Conservation (phyloP, 169 alveolate genomes). For the Plasmodium relictum region DNA sequence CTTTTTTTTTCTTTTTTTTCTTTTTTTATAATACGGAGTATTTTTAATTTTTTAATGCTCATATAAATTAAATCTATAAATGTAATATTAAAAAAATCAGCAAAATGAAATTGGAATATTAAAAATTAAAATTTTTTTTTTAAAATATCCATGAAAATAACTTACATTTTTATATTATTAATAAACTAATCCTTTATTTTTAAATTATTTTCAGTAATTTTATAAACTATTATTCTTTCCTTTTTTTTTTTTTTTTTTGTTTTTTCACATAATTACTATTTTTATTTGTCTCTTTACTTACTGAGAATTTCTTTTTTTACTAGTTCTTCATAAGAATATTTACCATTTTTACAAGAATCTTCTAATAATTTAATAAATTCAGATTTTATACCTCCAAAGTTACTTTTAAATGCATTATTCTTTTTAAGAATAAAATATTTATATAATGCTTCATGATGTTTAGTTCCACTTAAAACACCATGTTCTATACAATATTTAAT, state of each 20-base stretch:
- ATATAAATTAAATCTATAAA: no score
- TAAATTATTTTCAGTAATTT: background rate
- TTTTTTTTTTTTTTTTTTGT: background rate
- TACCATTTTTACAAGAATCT: slow-evolving; percentile 16
- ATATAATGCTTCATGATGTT: slow-evolving; percentile 74
- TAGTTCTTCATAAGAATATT: slow-evolving; percentile 33
- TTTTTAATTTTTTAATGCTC: background rate
- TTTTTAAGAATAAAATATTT: slow-evolving; percentile 47
- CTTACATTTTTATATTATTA: background rate
- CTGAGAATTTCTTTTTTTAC: slow-evolving; percentile 35
- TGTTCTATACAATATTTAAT: slow-evolving; percentile 86
- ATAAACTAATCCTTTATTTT: no score
- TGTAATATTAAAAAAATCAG: no score
- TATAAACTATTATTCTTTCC: background rate
- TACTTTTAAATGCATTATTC: slow-evolving; percentile 70
- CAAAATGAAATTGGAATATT: no score
- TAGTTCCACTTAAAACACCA: slow-evolving; percentile 85
- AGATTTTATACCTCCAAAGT: slow-evolving; percentile 53
- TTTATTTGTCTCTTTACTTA: slow-evolving; percentile 3
- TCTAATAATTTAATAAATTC: slow-evolving; percentile 46
- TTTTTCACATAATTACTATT: background rate
- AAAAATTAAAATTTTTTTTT: no score
- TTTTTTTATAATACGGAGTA: slow-evolving; percentile 12
- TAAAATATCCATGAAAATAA: background rate
- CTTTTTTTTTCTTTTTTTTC: background rate